These are phyloP conservation scores for Aspergillus glaucus DNA, from an alignment of 2,329 filamentous ascomycete species.

Conservation along the genomic window DNA sequence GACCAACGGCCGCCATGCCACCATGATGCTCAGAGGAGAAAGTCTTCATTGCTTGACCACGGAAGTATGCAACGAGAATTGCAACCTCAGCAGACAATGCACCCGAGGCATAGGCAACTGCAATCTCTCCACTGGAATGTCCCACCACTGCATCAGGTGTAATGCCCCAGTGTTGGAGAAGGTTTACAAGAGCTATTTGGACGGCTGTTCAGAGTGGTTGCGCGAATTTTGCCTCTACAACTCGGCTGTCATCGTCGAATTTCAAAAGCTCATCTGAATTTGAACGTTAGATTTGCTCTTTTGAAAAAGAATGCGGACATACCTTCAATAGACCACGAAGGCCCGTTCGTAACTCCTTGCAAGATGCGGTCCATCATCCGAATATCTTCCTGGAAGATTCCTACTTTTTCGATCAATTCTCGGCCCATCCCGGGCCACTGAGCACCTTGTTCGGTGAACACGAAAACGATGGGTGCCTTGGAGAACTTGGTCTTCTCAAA, in stretches of 20 bases:
- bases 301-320: background rate
- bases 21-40: background rate
- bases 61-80: background rate
- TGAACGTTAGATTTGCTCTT: background rate
- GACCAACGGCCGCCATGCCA: background rate
- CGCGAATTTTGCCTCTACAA: conserved; percentile 7
- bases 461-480: conserved; percentile 7
- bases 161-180: conserved; percentile 8
- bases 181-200: conserved; percentile 18
- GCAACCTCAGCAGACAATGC: background rate
- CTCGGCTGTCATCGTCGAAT: background rate
- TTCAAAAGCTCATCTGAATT: conserved; percentile 1
- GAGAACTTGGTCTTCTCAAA: background rate
- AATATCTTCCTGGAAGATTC: background rate
- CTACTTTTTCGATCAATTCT: background rate
- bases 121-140: conserved; percentile 22
- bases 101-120: conserved; percentile 17
- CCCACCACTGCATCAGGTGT: conserved; percentile 14
- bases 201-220: conserved; percentile 20
- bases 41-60: background rate
- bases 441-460: conserved; percentile 20
- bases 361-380: background rate
- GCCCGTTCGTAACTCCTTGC: background rate
- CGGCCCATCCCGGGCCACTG: conserved; percentile 18
- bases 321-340: background rate